Evolutionary conservation across 192 early-diverging fungal species (phyloP).

Genomic region (Umbelopsis sp.): DNA sequence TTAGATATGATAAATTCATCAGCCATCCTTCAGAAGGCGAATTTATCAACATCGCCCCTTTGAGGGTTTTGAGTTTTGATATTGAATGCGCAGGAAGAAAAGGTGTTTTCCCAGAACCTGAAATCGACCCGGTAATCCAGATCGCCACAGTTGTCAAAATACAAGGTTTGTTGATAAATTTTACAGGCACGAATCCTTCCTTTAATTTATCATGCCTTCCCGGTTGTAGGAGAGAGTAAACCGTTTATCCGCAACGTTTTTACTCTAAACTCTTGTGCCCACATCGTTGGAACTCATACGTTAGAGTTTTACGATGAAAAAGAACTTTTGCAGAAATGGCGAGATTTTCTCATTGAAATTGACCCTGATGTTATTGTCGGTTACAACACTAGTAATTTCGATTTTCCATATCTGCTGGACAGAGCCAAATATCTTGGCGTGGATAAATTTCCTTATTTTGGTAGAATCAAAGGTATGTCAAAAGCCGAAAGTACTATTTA

Average conservation of each 20-base stretch:
- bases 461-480: constrained; percentile 56
- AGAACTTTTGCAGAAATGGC: constrained; percentile 82
- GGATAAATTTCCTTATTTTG: constrained; percentile 80
- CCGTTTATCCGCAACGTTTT: constrained; percentile 96
- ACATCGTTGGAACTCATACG: constrained; percentile 89
- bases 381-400: constrained; percentile 97
- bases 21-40: constrained; percentile 86
- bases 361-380: constrained; percentile 96
- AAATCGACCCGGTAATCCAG: constrained; percentile 94
- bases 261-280: constrained; percentile 88
- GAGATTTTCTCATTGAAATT: constrained; percentile 81
- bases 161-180: constrained; percentile 63
- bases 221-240: constrained; percentile 66
- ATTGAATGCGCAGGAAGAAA: constrained; percentile 98
- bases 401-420: constrained; percentile 95
- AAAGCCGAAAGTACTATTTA: background rate
- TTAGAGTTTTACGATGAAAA: constrained; percentile 79
- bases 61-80: constrained; percentile 95
- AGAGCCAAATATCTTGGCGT: constrained; percentile 80
- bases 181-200: background rate
- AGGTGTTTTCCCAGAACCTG: constrained; percentile 93
- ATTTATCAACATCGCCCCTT: constrained; percentile 92
- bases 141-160: constrained; percentile 93
- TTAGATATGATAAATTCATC: constrained; percentile 74
- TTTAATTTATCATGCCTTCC: background rate